phyloP scores from a whole-genome alignment of 345 rosid species.

The Diplotaxis tenuifolia region DNA sequence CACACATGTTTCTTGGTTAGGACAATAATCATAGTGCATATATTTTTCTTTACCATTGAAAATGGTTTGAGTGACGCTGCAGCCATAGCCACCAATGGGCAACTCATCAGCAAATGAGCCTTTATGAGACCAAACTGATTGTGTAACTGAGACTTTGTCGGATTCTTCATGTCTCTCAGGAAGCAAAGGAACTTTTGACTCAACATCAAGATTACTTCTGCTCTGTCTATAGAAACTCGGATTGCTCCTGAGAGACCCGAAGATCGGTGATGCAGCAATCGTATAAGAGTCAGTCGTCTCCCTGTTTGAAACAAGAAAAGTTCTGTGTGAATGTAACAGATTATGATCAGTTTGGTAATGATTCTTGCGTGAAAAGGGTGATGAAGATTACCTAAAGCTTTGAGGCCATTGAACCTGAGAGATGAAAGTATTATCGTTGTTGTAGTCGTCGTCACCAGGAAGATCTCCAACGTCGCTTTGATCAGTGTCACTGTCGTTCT shows the following conservation, averaged over 20 bases:
- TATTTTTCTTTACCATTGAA: slow-evolving; percentile 52
- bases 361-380: no score
- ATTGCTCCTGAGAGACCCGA: slow-evolving; percentile 47
- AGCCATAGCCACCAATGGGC: slow-evolving; percentile 59
- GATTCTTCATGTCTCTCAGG: slow-evolving; percentile 48
- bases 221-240: slow-evolving; percentile 37
- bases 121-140: slow-evolving; percentile 57
- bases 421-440: slow-evolving; percentile 39
- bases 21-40: neutral
- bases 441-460: slow-evolving; percentile 32
- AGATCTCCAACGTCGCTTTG: slow-evolving; percentile 36
- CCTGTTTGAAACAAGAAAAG: slow-evolving; percentile 39
- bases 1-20: no score
- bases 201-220: slow-evolving; percentile 52
- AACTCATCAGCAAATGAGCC: slow-evolving; percentile 68
- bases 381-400: slow-evolving; percentile 55
- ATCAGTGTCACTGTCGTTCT: slow-evolving; percentile 28
- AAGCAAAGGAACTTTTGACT: slow-evolving; percentile 52
- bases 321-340: no score
- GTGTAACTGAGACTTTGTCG: slow-evolving; percentile 49
- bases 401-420: slow-evolving; percentile 75
- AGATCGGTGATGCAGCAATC: slow-evolving; percentile 64
- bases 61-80: slow-evolving; percentile 78
- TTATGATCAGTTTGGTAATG: no score
- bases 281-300: slow-evolving; percentile 76